phyloP scores from a whole-genome alignment of 192 early-diverging fungal genomes.

The Neocallimastix lanati region DNA sequence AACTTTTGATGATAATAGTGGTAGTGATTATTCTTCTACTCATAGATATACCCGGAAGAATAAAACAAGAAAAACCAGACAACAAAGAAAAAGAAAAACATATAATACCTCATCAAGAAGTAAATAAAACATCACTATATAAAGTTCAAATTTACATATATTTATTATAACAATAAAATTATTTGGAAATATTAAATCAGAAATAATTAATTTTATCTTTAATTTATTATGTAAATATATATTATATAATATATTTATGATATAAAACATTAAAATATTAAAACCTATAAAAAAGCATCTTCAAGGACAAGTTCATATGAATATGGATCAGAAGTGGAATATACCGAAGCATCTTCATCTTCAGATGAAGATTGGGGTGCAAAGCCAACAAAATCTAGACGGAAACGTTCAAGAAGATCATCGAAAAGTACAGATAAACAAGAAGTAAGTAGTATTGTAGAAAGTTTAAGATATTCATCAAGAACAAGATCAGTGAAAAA shows the following conservation, averaged over 20 bases:
- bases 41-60: slow-evolving; percentile 9
- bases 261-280: too few relatives aligned
- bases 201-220: too few relatives aligned
- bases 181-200: too few relatives aligned
- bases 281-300: background rate
- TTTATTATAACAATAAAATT: too few relatives aligned
- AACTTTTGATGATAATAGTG: slow-evolving; percentile 1
- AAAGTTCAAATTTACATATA: too few relatives aligned
- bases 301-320: background rate
- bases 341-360: background rate
- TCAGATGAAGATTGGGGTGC: background rate
- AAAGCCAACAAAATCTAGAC: background rate
- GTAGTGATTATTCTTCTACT: slow-evolving; percentile 5
- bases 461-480: background rate
- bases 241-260: too few relatives aligned
- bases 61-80: slow-evolving; percentile 10
- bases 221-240: too few relatives aligned
- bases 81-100: slow-evolving; percentile 5
- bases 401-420: background rate
- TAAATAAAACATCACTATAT: too few relatives aligned
- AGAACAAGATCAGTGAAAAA: background rate
- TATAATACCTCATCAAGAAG: background rate
- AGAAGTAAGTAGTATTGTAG: background rate
- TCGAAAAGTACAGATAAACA: background rate
- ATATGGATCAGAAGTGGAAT: background rate